phyloP scores from a whole-genome alignment of 352 stramenopile genomes.

The Globisporangium cylindrosporum region DNA sequence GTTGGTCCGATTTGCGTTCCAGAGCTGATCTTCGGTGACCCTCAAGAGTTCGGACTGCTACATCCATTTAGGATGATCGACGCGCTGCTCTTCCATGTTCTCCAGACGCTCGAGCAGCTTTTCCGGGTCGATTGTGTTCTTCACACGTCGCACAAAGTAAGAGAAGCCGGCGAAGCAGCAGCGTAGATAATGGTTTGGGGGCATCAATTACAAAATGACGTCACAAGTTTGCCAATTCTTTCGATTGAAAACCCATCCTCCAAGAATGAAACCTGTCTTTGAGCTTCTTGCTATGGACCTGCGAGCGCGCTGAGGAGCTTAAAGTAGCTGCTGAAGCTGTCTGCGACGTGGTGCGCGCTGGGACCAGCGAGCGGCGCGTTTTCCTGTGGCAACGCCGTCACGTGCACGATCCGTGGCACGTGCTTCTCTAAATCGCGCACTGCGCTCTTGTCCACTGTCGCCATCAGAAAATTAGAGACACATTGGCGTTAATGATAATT shows the following conservation, averaged over 20 bases:
- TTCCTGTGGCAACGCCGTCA: conserved; percentile 29
- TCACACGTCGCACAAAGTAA: conserved; percentile 9
- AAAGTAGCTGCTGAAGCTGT: conserved; percentile 74
- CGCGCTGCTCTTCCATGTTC: conserved; percentile 37
- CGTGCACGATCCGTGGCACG: conserved; percentile 68
- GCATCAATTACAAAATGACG: neutral
- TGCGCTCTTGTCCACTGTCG: conserved; percentile 47
- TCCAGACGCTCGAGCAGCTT: conserved; percentile 59
- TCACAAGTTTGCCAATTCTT: neutral
- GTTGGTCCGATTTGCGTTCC: conserved; percentile 35
- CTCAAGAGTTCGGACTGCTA: conserved; percentile 30
- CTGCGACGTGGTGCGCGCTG: conserved; percentile 56
- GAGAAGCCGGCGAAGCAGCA: conserved; percentile 13
- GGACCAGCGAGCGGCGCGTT: conserved; percentile 17
- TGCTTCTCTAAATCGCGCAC: conserved; percentile 73
- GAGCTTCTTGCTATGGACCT: conserved; percentile 1
- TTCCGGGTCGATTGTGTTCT: conserved; percentile 51
- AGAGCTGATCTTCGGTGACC: conserved; percentile 36
- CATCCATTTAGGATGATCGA: conserved; percentile 55
- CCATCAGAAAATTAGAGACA: conserved; percentile 3
- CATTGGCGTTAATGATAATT: neutral
- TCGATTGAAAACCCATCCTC: neutral
- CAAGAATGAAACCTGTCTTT: neutral
- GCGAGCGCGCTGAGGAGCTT: conserved; percentile 39
- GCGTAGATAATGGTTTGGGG: neutral